These are phyloP conservation scores for Fusarium transvaalense DNA, from an alignment of 2,329 filamentous ascomycete species.

Conservation along the genomic window DNA sequence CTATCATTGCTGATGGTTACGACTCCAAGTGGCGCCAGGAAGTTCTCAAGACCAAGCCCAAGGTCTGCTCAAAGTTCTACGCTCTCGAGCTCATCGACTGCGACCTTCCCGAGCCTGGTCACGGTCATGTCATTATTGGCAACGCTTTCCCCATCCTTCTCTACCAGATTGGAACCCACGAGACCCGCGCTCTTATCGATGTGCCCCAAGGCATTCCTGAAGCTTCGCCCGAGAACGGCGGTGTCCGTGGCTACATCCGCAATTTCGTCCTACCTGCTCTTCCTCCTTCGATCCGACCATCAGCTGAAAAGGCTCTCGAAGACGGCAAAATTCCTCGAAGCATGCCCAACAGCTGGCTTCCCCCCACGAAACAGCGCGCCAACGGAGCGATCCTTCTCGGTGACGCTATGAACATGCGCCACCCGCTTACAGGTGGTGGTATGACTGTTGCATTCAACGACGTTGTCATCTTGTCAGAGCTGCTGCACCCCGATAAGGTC, in stretches of 20 bases:
- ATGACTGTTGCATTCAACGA: conserved; percentile 99
- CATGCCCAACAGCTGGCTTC: conserved; percentile 97
- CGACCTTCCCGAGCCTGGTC: conserved; percentile 77
- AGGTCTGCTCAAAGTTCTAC: conserved; percentile 97
- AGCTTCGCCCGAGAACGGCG: conserved; percentile 79
- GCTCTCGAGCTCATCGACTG: conserved; percentile 93
- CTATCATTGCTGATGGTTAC: conserved; percentile 93
- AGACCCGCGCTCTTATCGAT: conserved; percentile 91
- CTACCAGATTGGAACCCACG: conserved; percentile 96
- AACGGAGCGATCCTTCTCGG: conserved; percentile 84
- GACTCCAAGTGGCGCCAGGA: conserved; percentile 90
- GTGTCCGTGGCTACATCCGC: conserved; percentile 85
- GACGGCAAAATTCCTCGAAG: conserved; percentile 79
- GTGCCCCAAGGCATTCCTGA: conserved; percentile 82
- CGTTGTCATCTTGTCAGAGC: conserved; percentile 79
- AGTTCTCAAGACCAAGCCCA: conserved; percentile 78
- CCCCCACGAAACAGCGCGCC: conserved; percentile 71
- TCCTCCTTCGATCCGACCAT: conserved; percentile 77
- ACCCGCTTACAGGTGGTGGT: conserved; percentile 94
- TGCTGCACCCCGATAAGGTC: conserved; percentile 77
- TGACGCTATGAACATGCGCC: conserved; percentile 99
- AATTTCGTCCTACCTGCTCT: conserved; percentile 84
- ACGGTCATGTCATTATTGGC: conserved; percentile 90
- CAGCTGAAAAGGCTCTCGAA: conserved; percentile 81
- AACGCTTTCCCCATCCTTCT: conserved; percentile 83